phyloP scores from a whole-genome alignment of 495 filamentous ascomycete genomes.

The Annulohypoxylon maeteangense region DNA sequence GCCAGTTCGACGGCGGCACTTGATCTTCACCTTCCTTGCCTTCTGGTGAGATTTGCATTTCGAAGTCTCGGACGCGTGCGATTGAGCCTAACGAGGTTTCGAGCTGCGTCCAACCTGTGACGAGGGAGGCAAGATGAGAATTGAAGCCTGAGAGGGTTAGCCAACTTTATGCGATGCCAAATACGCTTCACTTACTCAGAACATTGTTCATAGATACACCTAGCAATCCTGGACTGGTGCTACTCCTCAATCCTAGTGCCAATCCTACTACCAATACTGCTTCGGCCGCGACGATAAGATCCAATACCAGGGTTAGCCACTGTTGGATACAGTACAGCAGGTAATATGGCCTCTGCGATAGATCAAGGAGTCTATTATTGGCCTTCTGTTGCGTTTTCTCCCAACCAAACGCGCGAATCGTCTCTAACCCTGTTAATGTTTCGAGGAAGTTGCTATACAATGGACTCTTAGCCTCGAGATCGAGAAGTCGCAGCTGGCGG shows the following conservation, averaged over 20 bases:
- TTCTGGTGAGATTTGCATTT: background rate
- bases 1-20: background rate
- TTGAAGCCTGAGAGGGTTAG: background rate
- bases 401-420: background rate
- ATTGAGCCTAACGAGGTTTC: background rate
- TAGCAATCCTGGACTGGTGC: background rate
- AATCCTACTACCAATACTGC: background rate
- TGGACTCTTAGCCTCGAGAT: background rate
- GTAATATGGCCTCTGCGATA: background rate
- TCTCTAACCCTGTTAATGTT: background rate
- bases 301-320: background rate
- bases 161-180: background rate
- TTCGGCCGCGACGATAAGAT: background rate
- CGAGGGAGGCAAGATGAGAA: background rate
- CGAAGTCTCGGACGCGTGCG: background rate
- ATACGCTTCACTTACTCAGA: background rate
- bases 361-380: background rate
- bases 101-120: background rate
- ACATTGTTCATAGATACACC: constrained; percentile 6
- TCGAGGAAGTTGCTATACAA: background rate
- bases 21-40: background rate
- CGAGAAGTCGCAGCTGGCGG: background rate
- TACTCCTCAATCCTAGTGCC: background rate
- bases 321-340: constrained; percentile 1
- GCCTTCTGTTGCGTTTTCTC: background rate